Evolutionary conservation across 768 basidiomycete species (phyloP).

Genomic region (Serpula lacrymans): DNA sequence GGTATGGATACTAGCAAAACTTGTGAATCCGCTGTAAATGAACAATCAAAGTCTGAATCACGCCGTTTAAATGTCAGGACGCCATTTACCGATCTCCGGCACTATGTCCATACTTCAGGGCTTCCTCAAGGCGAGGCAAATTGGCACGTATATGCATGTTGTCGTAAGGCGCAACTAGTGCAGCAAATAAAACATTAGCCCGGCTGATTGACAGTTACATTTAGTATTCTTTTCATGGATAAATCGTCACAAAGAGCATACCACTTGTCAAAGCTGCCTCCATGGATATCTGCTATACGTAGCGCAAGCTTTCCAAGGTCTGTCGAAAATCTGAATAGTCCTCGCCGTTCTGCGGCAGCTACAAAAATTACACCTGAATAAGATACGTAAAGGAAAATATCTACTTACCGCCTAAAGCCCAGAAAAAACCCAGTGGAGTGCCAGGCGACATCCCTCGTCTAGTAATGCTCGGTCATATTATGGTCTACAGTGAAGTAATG

Average conservation of each 20-base stretch:
- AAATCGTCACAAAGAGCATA: constrained; percentile 19
- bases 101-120: constrained; percentile 61
- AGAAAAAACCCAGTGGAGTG: constrained; percentile 69
- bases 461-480: constrained; percentile 2
- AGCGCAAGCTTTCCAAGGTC: constrained; percentile 67
- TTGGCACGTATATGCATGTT: constrained; percentile 63
- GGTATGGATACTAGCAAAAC: constrained; percentile 54
- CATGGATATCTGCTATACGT: constrained; percentile 62
- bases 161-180: constrained; percentile 66
- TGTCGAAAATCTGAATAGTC: constrained; percentile 63
- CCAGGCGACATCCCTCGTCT: constrained; percentile 70
- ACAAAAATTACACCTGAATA: constrained; percentile 1
- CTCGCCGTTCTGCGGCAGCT: constrained; percentile 60
- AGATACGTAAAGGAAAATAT: neutral
- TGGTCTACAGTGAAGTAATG: neutral
- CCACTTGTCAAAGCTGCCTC: constrained; percentile 68
- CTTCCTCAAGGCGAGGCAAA: constrained; percentile 56
- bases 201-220: constrained; percentile 36
- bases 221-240: constrained; percentile 5
- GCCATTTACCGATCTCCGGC: constrained; percentile 58
- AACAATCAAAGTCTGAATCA: neutral
- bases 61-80: neutral
- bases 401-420: constrained; percentile 56
- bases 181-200: constrained; percentile 56
- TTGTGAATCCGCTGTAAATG: constrained; percentile 52